Evolutionary conservation across 805 yeast genomes (phyloP), one percentile per base, ranked within the genome.

Genomic region (Huiozyma naganishii): DNA sequence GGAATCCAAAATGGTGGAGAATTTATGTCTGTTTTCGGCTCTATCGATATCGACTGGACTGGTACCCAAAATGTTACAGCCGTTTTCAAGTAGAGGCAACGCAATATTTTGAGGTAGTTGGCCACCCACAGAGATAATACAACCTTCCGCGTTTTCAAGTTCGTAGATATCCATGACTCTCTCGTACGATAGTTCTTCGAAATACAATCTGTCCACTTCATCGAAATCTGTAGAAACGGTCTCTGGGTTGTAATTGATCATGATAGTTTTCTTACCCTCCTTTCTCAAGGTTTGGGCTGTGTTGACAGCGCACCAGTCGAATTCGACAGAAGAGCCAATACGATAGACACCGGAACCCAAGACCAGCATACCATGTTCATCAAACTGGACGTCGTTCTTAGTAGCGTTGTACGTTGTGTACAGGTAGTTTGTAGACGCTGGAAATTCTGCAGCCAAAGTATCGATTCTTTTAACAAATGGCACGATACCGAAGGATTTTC

Each of bases 261-360:
- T 90, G 52, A 90, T 80, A 30, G 98, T 90, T 68, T 81, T 85
- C 65, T 80, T 81, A 51, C 95, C 95, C 44, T 78, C 72, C 43
- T 78, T 83, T 66, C 98, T 80, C 57, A 90, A 78, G 37, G 97
- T 88, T 64, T 97, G 80, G 45, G 95, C 96, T 46, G 98, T 84
- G 51, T 92, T 78, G 50, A 90, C 98, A 44, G 97, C 98, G 74
- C 98, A 90, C 98, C 98, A 90, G 67, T 90, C 98, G 59, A 90
- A 90, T 70, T 92, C 98, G 44, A 90, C 98, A 30, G 97, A 88
- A 1, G 97, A 89, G 47, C 98, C 98, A 65, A 90, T 90, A 68
- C 98, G 79, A 77, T 90, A 90, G 41, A 92, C 98, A 72, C 98
- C 97, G n/a, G 97, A 88, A 43, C 97, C 98, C 55, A 90, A 74